Conservation (phyloP, 495 filamentous ascomycete genomes). For the Podospora didyma region DNA sequence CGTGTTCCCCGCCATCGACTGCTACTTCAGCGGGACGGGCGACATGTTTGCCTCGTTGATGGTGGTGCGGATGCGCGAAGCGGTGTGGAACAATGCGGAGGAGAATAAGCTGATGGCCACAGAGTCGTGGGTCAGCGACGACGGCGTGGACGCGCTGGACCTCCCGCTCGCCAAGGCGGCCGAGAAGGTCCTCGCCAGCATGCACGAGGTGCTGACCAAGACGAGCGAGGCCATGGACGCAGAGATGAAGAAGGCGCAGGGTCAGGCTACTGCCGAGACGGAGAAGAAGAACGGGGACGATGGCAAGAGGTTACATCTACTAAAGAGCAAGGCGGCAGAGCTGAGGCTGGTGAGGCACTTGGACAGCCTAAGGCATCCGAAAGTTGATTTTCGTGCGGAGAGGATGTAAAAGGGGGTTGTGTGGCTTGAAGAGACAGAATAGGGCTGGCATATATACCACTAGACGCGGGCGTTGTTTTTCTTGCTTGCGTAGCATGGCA, state of each 20-base stretch:
- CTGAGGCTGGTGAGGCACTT: conserved; percentile 73
- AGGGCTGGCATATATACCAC: neutral
- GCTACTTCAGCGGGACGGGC: conserved; percentile 92
- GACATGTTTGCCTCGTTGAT: conserved; percentile 97
- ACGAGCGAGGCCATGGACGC: conserved; percentile 62
- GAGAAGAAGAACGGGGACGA: neutral
- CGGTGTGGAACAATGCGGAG: conserved; percentile 38
- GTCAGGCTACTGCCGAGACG: conserved; percentile 23
- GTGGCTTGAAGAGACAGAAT: neutral
- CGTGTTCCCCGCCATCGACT: conserved; percentile 78
- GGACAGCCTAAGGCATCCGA: conserved; percentile 58
- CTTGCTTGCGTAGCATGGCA: neutral
- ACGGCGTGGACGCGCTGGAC: conserved; percentile 61
- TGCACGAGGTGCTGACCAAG: conserved; percentile 78
- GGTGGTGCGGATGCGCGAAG: conserved; percentile 85
- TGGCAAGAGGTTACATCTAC: conserved; percentile 58
- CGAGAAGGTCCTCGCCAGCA: conserved; percentile 86
- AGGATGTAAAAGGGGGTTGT: conserved; percentile 31
- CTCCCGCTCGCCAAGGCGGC: conserved; percentile 78
- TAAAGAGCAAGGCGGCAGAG: conserved; percentile 73
- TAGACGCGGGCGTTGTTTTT: neutral
- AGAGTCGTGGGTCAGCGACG: conserved; percentile 64
- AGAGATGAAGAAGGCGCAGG: conserved; percentile 29
- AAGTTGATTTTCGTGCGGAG: conserved; percentile 53
- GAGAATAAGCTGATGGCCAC: conserved; percentile 41